These are phyloP conservation scores for Kalmanozyma brasiliensis DNA, from an alignment of 1,284 basidiomycete species.

Conservation along the genomic window DNA sequence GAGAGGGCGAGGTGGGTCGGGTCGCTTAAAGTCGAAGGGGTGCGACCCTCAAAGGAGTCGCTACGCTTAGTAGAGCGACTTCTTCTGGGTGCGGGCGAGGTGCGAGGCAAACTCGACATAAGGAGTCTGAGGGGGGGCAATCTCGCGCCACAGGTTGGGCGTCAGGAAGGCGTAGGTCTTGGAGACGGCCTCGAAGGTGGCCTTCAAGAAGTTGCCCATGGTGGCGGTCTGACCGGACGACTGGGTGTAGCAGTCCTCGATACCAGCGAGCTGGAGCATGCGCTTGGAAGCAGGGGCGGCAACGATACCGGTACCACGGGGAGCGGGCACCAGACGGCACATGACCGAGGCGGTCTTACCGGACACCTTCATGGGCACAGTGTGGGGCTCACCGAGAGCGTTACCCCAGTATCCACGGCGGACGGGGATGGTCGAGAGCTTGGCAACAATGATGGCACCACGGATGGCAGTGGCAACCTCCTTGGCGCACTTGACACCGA, in stretches of 20 bases:
- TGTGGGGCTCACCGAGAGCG: slow-evolving; percentile 88
- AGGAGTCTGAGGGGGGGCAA: slow-evolving; percentile 77
- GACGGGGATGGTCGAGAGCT: slow-evolving; percentile 94
- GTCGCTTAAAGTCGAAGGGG: slow-evolving; percentile 9
- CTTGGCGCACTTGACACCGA: slow-evolving; percentile 99
- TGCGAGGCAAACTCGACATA: slow-evolving; percentile 67
- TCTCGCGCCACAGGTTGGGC: slow-evolving; percentile 93
- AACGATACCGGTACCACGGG: slow-evolving; percentile 97
- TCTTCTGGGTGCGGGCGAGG: slow-evolving; percentile 64
- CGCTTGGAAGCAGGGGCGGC: slow-evolving; percentile 98
- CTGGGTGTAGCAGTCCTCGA: slow-evolving; percentile 93
- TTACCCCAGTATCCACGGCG: slow-evolving; percentile 98
- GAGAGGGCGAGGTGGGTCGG: slow-evolving; percentile 46
- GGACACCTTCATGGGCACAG: slow-evolving; percentile 96
- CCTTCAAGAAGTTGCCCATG: slow-evolving; percentile 99
- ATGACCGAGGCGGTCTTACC: slow-evolving; percentile 99
- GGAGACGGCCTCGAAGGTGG: slow-evolving; percentile 94
- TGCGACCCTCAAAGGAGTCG: slow-evolving; percentile 12
- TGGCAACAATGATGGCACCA: slow-evolving; percentile 96
- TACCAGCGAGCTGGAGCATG: slow-evolving; percentile 95
- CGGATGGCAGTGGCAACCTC: slow-evolving; percentile 99
- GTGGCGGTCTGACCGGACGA: slow-evolving; percentile 98
- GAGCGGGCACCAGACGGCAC: slow-evolving; percentile 98
- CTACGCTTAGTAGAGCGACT: slow-evolving; percentile 53
- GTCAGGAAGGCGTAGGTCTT: slow-evolving; percentile 98